A percentile compares a stretch with the other conserved stretches of the same genome.
Conservation (phyloP, 805 yeast species). For the Jamesozyma hellenica region DNA sequence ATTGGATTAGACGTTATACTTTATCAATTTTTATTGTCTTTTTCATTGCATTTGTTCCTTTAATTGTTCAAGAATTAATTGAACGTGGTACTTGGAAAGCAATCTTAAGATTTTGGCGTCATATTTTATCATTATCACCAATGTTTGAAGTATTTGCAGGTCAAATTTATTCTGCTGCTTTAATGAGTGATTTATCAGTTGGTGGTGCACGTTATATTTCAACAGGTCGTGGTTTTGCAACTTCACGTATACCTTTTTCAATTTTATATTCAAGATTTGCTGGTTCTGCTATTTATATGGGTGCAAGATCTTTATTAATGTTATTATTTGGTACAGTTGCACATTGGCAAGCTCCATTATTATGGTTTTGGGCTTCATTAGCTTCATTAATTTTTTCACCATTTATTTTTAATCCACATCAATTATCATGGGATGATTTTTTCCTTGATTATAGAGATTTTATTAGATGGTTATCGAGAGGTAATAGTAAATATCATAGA, state of each 20-base stretch:
- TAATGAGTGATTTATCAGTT: constrained; percentile 58
- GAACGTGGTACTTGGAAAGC: constrained; percentile 77
- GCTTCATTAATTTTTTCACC: constrained; percentile 85
- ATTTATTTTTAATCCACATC: constrained; percentile 93
- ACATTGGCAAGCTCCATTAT: constrained; percentile 82
- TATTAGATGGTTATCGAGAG: constrained; percentile 83
- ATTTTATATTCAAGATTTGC: constrained; percentile 68
- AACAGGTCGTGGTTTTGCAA: constrained; percentile 80
- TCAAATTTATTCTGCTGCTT: constrained; percentile 63
- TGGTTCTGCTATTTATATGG: constrained; percentile 73
- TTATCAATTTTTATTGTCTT: constrained; percentile 87
- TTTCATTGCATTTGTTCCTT: constrained; percentile 69
- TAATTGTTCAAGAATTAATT: constrained; percentile 66
- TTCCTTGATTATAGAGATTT: constrained; percentile 91
- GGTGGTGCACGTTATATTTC: constrained; percentile 85
- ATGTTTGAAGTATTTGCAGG: constrained; percentile 77
- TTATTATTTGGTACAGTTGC: constrained; percentile 62
- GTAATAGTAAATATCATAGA: constrained; percentile 80
- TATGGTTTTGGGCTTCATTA: constrained; percentile 95
- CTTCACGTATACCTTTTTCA: constrained; percentile 66
- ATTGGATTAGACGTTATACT: constrained; percentile 80
- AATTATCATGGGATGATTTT: constrained; percentile 91
- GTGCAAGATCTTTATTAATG: constrained; percentile 66
- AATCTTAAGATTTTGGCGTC: constrained; percentile 55
- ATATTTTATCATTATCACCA: constrained; percentile 62